Conservation (phyloP, 1,284 basidiomycete genomes). For the Grifola frondosa region DNA sequence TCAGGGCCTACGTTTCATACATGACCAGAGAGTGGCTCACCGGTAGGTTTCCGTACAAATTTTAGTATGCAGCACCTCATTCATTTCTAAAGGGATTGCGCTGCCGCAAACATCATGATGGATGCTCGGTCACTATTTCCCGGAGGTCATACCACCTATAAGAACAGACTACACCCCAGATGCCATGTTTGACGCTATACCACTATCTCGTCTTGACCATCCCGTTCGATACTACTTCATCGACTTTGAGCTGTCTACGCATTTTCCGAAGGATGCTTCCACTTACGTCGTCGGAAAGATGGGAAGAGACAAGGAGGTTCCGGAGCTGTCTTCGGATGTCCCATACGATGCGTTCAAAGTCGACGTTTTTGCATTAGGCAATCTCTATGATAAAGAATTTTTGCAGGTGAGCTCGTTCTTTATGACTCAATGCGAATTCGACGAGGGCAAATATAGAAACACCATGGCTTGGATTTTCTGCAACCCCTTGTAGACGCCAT, state of each 20-base stretch:
- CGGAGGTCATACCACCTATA: slow-evolving; percentile 1
- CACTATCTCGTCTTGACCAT: neutral
- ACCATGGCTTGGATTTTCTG: slow-evolving; percentile 7
- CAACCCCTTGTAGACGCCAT: slow-evolving; percentile 10
- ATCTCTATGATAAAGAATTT: slow-evolving; percentile 19
- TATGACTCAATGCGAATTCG: neutral
- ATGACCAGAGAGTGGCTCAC: slow-evolving; percentile 1
- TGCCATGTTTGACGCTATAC: neutral
- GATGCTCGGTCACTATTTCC: slow-evolving; percentile 26
- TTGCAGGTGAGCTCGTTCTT: slow-evolving; percentile 1
- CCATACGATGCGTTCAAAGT: slow-evolving; percentile 30
- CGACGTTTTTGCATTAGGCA: slow-evolving; percentile 29
- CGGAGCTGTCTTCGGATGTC: slow-evolving; percentile 24
- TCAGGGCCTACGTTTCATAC: slow-evolving; percentile 1
- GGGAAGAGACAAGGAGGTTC: slow-evolving; percentile 25
- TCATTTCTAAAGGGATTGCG: slow-evolving; percentile 21
- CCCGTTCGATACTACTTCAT: slow-evolving; percentile 3
- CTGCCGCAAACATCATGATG: slow-evolving; percentile 29
- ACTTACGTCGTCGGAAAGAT: slow-evolving; percentile 7
- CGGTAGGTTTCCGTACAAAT: neutral
- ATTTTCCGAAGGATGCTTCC: slow-evolving; percentile 8
- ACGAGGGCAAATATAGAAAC: slow-evolving; percentile 8
- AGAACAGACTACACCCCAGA: neutral
- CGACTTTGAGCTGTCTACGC: slow-evolving; percentile 3
- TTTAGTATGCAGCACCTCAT: neutral